phyloP scores from a whole-genome alignment of 1,284 basidiomycete genomes.

The Melampsora americana region DNA sequence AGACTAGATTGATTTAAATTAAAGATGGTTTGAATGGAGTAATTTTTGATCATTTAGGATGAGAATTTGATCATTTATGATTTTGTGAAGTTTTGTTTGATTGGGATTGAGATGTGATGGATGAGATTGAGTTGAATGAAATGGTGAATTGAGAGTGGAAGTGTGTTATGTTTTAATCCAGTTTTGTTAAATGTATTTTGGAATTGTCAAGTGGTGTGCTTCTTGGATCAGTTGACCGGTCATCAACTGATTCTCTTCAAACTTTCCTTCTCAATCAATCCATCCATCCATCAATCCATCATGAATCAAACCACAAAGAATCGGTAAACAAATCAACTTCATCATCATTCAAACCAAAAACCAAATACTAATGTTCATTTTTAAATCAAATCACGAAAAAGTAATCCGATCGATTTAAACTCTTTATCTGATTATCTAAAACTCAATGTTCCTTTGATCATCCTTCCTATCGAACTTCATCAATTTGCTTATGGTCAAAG shows the following conservation, averaged over 20 bases:
- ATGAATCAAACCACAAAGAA: background rate
- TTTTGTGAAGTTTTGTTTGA: background rate
- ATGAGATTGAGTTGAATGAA: background rate
- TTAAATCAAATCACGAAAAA: too few relatives aligned
- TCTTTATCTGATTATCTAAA: constrained; percentile 69
- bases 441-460: constrained; percentile 62
- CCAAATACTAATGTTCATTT: too few relatives aligned
- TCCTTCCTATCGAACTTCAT: constrained; percentile 71
- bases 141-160: too few relatives aligned
- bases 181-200: background rate
- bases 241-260: too few relatives aligned
- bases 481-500: constrained; percentile 69
- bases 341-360: too few relatives aligned
- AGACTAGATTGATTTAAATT: too few relatives aligned
- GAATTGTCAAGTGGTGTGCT: too few relatives aligned
- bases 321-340: too few relatives aligned
- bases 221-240: too few relatives aligned
- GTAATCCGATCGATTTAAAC: constrained; percentile 62
- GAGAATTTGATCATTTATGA: background rate
- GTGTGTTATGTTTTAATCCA: background rate
- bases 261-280: background rate
- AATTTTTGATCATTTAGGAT: too few relatives aligned
- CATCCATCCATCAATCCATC: background rate
- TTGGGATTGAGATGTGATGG: background rate
- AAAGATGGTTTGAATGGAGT: too few relatives aligned